These are phyloP conservation scores for Mesembryanthemum crystallinum DNA, from an alignment of 148 eudicot species.

Conservation along the genomic window DNA sequence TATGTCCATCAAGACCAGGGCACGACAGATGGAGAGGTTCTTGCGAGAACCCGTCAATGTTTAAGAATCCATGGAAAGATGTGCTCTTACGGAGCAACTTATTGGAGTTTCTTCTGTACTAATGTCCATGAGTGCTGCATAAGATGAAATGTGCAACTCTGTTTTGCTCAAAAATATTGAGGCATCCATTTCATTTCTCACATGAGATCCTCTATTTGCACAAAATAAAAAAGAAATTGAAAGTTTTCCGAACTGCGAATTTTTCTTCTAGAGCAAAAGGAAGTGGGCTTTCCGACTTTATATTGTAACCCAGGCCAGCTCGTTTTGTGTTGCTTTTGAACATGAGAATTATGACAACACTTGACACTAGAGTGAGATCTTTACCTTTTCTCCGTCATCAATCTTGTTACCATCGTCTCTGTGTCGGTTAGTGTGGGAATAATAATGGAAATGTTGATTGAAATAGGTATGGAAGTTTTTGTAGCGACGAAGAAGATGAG, in stretches of 20 bases:
- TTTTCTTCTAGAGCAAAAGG: background rate
- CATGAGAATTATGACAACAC: background rate
- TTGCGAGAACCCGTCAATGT: constrained; percentile 57
- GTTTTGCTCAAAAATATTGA: constrained; percentile 12
- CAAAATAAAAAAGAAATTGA: constrained; percentile 17
- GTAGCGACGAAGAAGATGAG: too few relatives aligned
- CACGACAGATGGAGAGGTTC: constrained; percentile 89
- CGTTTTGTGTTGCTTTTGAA: background rate
- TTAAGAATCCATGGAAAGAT: constrained; percentile 26
- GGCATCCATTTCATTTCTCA: background rate
- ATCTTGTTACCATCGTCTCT: too few relatives aligned
- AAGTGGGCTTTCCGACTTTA: background rate
- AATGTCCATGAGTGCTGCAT: constrained; percentile 19
- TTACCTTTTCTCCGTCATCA: too few relatives aligned
- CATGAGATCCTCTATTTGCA: constrained; percentile 11
- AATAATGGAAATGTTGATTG: too few relatives aligned
- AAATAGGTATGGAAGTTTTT: too few relatives aligned
- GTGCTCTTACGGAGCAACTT: background rate
- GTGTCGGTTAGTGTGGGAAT: too few relatives aligned
- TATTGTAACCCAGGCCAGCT: background rate
- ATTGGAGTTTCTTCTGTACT: constrained; percentile 9
- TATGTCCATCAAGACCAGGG: constrained; percentile 88
- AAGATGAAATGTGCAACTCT: constrained; percentile 16
- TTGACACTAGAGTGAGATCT: too few relatives aligned
- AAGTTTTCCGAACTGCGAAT: constrained; percentile 4